Evolutionary conservation across 495 filamentous ascomycete species (phyloP).

Genomic region (Bryoglossum gracile): DNA sequence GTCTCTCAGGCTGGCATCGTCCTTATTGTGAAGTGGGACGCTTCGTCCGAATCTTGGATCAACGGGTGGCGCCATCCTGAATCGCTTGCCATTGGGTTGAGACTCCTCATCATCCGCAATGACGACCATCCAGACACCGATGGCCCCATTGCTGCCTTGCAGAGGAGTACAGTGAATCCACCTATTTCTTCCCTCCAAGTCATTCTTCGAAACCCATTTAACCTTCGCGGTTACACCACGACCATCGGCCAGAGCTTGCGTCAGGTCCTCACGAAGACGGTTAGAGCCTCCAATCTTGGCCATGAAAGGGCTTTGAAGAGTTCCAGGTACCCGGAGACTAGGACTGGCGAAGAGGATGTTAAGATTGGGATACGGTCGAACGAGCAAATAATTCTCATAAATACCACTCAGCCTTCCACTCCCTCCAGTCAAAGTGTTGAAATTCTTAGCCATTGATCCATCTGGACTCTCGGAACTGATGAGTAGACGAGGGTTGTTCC

Average conservation of each 20-base stretch:
- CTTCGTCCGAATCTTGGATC: slow-evolving; percentile 17
- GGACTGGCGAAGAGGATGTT: slow-evolving; percentile 61
- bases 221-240: slow-evolving; percentile 54
- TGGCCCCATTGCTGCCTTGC: slow-evolving; percentile 45
- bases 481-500: slow-evolving; percentile 32
- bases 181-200: slow-evolving; percentile 40
- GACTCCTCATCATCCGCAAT: slow-evolving; percentile 46
- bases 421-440: slow-evolving; percentile 2
- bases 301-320: slow-evolving; percentile 56
- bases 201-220: slow-evolving; percentile 42
- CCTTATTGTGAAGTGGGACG: not conserved
- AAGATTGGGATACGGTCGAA: slow-evolving; percentile 53
- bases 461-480: slow-evolving; percentile 28
- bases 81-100: not conserved
- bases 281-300: slow-evolving; percentile 49
- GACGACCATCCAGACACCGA: slow-evolving; percentile 61
- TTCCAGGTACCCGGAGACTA: slow-evolving; percentile 55
- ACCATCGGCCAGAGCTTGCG: slow-evolving; percentile 46
- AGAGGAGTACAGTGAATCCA: slow-evolving; percentile 61
- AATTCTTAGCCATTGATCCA: not conserved
- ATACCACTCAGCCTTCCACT: slow-evolving; percentile 33
- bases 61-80: slow-evolving; percentile 23
- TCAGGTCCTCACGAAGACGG: slow-evolving; percentile 45
- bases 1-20: slow-evolving; percentile 8
- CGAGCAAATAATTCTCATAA: slow-evolving; percentile 54